These are phyloP conservation scores for Fusarium transvaalense DNA, from an alignment of 2,329 filamentous ascomycete genomes.

Conservation along the genomic window DNA sequence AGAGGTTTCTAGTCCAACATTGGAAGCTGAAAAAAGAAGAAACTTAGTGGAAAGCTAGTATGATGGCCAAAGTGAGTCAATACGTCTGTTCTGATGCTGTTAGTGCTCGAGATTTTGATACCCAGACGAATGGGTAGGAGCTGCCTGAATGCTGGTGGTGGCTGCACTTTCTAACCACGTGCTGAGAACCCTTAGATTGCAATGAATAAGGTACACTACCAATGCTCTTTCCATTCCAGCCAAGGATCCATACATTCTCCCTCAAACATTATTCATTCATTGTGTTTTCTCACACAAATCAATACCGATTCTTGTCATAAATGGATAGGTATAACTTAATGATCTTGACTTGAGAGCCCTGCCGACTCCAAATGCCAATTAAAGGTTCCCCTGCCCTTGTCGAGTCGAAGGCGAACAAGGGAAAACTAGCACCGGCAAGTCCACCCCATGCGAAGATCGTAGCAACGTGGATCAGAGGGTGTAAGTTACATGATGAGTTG, in stretches of 20 bases:
- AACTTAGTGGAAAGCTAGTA: neutral
- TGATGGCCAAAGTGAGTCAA: neutral
- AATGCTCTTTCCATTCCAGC: neutral
- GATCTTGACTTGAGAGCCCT: conserved; percentile 9
- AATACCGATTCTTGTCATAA: neutral
- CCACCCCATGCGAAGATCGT: conserved; percentile 48
- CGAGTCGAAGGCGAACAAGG: conserved; percentile 24
- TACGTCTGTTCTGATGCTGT: neutral
- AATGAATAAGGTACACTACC: neutral
- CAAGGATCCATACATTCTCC: neutral
- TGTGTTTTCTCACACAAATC: neutral
- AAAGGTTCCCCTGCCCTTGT: conserved; percentile 26
- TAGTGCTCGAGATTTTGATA: neutral
- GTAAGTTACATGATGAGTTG: conserved; percentile 37
- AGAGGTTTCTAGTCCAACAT: neutral
- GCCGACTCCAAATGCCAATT: conserved; percentile 9
- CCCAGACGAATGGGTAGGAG: conserved; percentile 2
- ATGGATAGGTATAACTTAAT: neutral
- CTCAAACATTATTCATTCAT: conserved; percentile 4
- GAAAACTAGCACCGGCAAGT: conserved; percentile 46
- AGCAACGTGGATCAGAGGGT: conserved; percentile 42
- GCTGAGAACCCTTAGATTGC: neutral
- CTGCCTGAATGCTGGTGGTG: neutral
- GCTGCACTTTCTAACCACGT: conserved; percentile 11
- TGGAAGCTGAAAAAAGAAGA: neutral